Conservation (phyloP, 331 rosid species). For the Dryas integrifolia region DNA sequence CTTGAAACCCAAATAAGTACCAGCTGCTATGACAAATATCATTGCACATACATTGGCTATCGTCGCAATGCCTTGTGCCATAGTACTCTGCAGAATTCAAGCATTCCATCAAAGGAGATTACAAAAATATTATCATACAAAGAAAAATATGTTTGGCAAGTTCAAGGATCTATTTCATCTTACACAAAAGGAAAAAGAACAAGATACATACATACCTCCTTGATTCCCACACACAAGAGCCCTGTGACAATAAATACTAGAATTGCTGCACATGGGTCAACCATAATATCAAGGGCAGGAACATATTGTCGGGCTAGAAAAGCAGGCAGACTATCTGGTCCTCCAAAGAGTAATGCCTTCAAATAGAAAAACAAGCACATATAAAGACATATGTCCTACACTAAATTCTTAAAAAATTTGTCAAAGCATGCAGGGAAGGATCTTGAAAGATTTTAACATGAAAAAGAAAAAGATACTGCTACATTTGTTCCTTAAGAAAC, state of each 20-base stretch:
- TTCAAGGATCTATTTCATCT: background rate
- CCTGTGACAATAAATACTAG: constrained; percentile 66
- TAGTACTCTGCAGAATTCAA: constrained; percentile 64
- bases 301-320: constrained; percentile 64
- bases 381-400: background rate
- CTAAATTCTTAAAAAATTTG: background rate
- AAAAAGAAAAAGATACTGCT: background rate
- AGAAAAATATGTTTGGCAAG: background rate
- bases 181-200: background rate
- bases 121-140: background rate
- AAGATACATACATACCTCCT: constrained; percentile 56
- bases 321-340: constrained; percentile 54
- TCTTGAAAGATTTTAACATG: background rate
- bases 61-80: constrained; percentile 66
- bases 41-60: constrained; percentile 66
- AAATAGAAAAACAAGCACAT: constrained; percentile 21
- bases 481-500: background rate
- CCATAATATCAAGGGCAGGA: constrained; percentile 56
- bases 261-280: constrained; percentile 87
- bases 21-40: constrained; percentile 68
- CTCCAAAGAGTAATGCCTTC: constrained; percentile 81
- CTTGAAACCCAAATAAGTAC: constrained; percentile 73
- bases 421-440: background rate
- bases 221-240: constrained; percentile 73
- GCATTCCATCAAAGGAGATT: background rate